phyloP scores from a whole-genome alignment of 2,329 filamentous ascomycete species.

The Alternaria sp. region DNA sequence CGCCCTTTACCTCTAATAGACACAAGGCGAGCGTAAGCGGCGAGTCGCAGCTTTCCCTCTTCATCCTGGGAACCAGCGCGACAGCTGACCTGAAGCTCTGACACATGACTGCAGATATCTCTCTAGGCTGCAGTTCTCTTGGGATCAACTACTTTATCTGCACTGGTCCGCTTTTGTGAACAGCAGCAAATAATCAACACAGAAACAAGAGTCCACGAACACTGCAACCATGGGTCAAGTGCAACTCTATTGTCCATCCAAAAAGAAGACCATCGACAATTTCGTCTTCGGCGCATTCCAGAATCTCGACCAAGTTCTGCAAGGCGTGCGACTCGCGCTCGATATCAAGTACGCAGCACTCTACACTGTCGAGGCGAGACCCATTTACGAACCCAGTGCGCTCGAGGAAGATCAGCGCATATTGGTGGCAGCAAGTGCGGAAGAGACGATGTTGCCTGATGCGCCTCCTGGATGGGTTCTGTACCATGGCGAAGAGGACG shows the following conservation, averaged over 20 bases:
- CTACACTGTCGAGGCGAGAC: slow-evolving; percentile 19
- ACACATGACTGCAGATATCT: neutral
- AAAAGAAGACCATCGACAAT: slow-evolving; percentile 5
- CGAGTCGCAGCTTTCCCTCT: neutral
- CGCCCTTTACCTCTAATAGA: neutral
- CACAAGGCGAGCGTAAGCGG: neutral
- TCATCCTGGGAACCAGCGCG: neutral
- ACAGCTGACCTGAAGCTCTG: neutral
- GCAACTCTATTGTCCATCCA: slow-evolving; percentile 19
- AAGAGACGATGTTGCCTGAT: slow-evolving; percentile 19
- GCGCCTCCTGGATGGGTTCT: slow-evolving; percentile 6
- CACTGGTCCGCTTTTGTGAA: neutral
- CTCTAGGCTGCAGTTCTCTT: neutral
- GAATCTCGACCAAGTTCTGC: slow-evolving; percentile 18
- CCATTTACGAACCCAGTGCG: slow-evolving; percentile 11
- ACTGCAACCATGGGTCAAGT: slow-evolving; percentile 7
- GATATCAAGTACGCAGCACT: slow-evolving; percentile 17
- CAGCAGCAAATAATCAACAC: neutral
- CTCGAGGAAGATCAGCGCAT: slow-evolving; percentile 22
- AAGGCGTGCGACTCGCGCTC: slow-evolving; percentile 20
- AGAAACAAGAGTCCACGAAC: neutral
- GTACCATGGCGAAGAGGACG: slow-evolving; percentile 20
- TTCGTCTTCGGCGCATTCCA: slow-evolving; percentile 21
- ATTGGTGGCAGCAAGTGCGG: slow-evolving; percentile 6
- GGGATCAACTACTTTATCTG: neutral